Base-by-base conservation (phyloP, 1,284 basidiomycete species). In the Ganoderma lucidum region DNA sequence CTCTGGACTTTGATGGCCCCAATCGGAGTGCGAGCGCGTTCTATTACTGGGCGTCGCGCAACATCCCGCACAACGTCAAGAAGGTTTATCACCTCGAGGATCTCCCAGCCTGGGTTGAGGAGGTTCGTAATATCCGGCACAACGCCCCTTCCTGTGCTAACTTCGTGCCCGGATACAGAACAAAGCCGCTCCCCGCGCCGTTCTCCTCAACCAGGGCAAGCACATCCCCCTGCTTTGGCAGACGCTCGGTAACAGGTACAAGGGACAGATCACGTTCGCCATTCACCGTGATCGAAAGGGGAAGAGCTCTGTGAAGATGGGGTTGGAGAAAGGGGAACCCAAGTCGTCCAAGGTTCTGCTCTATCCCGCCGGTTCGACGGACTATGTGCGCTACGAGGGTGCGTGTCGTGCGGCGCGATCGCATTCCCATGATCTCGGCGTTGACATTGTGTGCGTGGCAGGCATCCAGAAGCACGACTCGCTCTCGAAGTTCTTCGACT, bases 201-300 rank as follows among this genome's bases (percentile, higher is more conserved):
- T 97, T 17, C 88, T 97, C 17, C 83, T 91, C 76, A 95, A 89
- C 75, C 92, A 87, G 81, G 91, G 86, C 72, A 93, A 90, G 71
- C 92, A 91, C 61, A 88, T 95, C 5, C 95, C 95, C 0, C 83
- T 96, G 39, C 82, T 96, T 63, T 97, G 95, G 95, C 91, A 93
- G 77, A 91, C 94, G 5, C 87, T 97, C 45, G 90, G 87, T 14
- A 93, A 94, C 77, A 92, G 91, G 72, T 93, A 92, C 78, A 79
- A 86, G 65, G 87, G 87, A 66, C 84, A 90, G 75, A 85, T 96
- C 30, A 84, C 83, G 35, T 88, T 96, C 71, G 93, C 86, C 2
- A 87, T 87, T 63, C 88, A 93, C 76, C 87, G 87, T 61, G 94
- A 96, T 78, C 85, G 86, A 17, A 84, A 89, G 62, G 91, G 90